Conservation (phyloP, 1,284 basidiomycete species). For the Phellopilus nigrolimitatus region DNA sequence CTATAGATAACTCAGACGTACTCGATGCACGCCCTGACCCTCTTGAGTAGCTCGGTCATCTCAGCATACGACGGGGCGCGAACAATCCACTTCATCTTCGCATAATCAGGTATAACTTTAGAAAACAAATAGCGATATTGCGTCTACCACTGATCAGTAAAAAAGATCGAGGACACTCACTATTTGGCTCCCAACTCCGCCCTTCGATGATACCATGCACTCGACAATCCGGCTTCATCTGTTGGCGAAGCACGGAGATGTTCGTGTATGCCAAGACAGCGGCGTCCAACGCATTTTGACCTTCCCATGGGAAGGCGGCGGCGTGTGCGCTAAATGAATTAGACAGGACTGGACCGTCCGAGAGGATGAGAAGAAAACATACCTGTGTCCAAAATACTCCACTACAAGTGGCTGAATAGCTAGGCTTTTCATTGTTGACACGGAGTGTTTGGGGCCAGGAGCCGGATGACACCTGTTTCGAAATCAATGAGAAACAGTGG, state of each 20-base stretch:
- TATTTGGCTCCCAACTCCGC: constrained; percentile 57
- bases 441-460: constrained; percentile 23
- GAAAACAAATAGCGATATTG: neutral
- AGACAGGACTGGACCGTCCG: too few species aligned
- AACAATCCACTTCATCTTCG: constrained; percentile 66
- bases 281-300: constrained; percentile 45
- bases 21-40: constrained; percentile 71
- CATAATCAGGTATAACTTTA: constrained; percentile 75
- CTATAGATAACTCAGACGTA: constrained; percentile 30
- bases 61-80: constrained; percentile 64
- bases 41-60: constrained; percentile 47
- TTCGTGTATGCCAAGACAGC: constrained; percentile 39
- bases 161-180: constrained; percentile 32
- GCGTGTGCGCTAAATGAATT: constrained; percentile 34
- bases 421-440: constrained; percentile 25
- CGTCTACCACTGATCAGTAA: too few species aligned
- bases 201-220: constrained; percentile 64
- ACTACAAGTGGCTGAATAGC: constrained; percentile 26
- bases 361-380: too few species aligned
- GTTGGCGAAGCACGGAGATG: constrained; percentile 66
- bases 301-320: constrained; percentile 39
- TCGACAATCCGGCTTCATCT: constrained; percentile 57
- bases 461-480: constrained; percentile 23
- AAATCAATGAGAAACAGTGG: neutral
- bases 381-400: constrained; percentile 28